Evolutionary conservation across 345 rosid genomes (phyloP).

Genomic region (Syzygium grande): DNA sequence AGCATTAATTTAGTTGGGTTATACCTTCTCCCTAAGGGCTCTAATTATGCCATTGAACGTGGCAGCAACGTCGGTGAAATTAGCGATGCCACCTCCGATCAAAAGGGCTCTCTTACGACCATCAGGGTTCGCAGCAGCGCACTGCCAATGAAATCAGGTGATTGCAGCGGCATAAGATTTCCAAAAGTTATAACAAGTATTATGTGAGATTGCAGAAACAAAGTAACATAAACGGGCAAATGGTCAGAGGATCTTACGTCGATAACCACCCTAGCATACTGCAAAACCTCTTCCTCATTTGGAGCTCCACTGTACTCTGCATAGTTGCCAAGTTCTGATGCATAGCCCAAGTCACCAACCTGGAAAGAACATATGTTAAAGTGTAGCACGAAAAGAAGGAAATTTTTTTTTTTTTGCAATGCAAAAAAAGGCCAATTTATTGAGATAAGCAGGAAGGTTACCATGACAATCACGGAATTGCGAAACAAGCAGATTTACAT

Average conservation of each 20-base stretch:
- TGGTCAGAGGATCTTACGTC: slow-evolving; percentile 43
- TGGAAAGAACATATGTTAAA: slow-evolving; percentile 7
- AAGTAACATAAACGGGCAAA: background rate
- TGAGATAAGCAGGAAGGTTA: background rate
- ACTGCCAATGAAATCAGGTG: slow-evolving; percentile 21
- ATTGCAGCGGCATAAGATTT: background rate
- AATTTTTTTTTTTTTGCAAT: background rate
- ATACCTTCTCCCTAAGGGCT: slow-evolving; percentile 89
- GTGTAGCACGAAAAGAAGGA: background rate
- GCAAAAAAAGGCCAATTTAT: background rate
- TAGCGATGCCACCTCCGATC: slow-evolving; percentile 97
- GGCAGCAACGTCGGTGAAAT: slow-evolving; percentile 94
- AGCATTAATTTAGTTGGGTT: background rate
- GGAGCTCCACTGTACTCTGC: slow-evolving; percentile 99
- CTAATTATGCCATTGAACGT: slow-evolving; percentile 90
- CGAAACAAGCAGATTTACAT: background rate
- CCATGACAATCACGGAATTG: background rate
- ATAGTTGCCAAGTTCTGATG: slow-evolving; percentile 92
- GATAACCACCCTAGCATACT: slow-evolving; percentile 93
- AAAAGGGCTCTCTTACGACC: slow-evolving; percentile 91
- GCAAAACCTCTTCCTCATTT: slow-evolving; percentile 92
- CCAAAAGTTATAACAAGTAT: background rate
- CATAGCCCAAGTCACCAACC: slow-evolving; percentile 99
- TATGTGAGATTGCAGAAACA: background rate
- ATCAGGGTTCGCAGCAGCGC: slow-evolving; percentile 88